phyloP scores from a whole-genome alignment of 2,329 filamentous ascomycete genomes.

The Microascus cirrosus region DNA sequence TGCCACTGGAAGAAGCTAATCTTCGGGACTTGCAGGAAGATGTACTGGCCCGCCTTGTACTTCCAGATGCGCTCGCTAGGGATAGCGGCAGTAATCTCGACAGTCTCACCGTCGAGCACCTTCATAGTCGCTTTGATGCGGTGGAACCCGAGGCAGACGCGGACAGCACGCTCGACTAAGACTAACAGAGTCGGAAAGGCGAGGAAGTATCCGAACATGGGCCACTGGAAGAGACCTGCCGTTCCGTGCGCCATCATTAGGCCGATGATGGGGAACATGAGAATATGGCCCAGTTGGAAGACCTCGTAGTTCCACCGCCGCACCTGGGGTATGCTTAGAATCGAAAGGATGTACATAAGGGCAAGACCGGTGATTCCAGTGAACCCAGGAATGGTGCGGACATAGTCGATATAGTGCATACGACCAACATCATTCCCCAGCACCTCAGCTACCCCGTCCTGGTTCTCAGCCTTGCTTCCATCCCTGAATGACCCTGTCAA shows the following conservation, averaged over 20 bases:
- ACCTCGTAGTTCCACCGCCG: slow-evolving; percentile 41
- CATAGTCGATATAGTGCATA: slow-evolving; percentile 31
- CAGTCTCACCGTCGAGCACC: slow-evolving; percentile 39
- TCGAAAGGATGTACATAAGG: slow-evolving; percentile 35
- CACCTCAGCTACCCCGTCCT: slow-evolving; percentile 29
- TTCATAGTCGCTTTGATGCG: slow-evolving; percentile 33
- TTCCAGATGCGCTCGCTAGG: slow-evolving; percentile 36
- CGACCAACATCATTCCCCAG: slow-evolving; percentile 31
- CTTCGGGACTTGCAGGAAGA: slow-evolving; percentile 42
- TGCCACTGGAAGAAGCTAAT: slow-evolving; percentile 47
- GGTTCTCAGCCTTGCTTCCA: slow-evolving; percentile 30
- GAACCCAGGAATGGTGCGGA: slow-evolving; percentile 35
- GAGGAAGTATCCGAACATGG: slow-evolving; percentile 47
- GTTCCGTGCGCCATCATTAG: slow-evolving; percentile 44
- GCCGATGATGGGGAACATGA: slow-evolving; percentile 48
- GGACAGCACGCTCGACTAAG: slow-evolving; percentile 32
- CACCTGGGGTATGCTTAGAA: slow-evolving; percentile 37
- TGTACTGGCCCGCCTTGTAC: slow-evolving; percentile 46
- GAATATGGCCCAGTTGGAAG: slow-evolving; percentile 18
- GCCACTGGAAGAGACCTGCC: slow-evolving; percentile 34
- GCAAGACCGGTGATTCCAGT: slow-evolving; percentile 36
- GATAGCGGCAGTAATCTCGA: slow-evolving; percentile 34
- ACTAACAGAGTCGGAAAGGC: slow-evolving; percentile 20
- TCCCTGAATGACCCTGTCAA: slow-evolving; percentile 39
- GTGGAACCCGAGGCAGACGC: slow-evolving; percentile 34